These are phyloP conservation scores for Bryoerythrophyllum caledonicum DNA, from an alignment of 225 moss, liverwort and hornwort genomes.

Conservation along the genomic window DNA sequence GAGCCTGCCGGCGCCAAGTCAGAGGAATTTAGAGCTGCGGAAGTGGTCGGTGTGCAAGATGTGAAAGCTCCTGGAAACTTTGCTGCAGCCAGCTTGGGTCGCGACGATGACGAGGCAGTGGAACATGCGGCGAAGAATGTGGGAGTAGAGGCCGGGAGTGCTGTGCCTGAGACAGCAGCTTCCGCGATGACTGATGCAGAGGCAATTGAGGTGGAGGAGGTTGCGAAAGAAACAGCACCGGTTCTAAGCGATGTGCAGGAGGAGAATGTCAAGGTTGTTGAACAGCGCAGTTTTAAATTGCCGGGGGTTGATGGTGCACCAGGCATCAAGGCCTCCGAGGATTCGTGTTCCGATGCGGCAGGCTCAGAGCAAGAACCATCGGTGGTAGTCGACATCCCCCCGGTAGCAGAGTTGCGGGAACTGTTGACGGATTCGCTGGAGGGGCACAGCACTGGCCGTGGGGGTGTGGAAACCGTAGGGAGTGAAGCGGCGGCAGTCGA, in stretches of 20 bases:
- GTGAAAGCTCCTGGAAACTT: background rate
- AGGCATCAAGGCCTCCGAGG: constrained; percentile 4
- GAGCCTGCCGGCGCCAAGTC: constrained; percentile 16
- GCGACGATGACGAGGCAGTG: constrained; percentile 18
- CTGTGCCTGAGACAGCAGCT: constrained; percentile 1
- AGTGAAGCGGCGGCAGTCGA: constrained; percentile 18
- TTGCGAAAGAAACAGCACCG: constrained; percentile 15
- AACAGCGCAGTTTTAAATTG: constrained; percentile 11
- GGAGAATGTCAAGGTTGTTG: constrained; percentile 24
- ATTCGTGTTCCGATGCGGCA: background rate
- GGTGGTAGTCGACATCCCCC: background rate
- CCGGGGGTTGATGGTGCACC: constrained; percentile 21
- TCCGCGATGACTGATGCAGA: background rate
- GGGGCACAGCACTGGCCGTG: constrained; percentile 11
- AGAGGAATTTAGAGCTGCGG: constrained; percentile 12
- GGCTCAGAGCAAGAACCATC: constrained; percentile 19
- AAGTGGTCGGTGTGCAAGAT: constrained; percentile 23
- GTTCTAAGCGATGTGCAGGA: background rate
- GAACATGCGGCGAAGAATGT: constrained; percentile 10
- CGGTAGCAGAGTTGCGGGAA: background rate
- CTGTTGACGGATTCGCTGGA: background rate
- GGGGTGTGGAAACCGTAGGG: constrained; percentile 8
- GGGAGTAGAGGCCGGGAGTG: constrained; percentile 10
- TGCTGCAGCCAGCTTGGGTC: background rate
- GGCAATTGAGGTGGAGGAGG: constrained; percentile 9